These are phyloP conservation scores for Porphyridium purpureum DNA, from an alignment of 23 red algal species.

Conservation along the genomic window DNA sequence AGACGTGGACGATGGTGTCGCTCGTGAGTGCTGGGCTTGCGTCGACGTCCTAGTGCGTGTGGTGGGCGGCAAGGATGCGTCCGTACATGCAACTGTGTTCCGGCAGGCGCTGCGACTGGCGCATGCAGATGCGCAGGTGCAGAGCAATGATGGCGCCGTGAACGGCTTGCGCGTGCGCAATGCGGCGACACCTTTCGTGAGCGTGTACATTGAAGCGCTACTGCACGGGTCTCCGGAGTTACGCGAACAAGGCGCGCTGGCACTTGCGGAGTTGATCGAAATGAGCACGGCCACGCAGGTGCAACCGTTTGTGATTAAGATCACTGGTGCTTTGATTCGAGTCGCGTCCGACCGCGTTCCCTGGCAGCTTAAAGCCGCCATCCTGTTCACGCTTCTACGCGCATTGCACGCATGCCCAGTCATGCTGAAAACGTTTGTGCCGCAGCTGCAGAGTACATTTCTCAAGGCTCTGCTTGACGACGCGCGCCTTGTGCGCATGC, in stretches of 20 bases:
- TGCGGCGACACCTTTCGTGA: slow-evolving; percentile 27
- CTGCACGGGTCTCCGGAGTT: slow-evolving; percentile 21
- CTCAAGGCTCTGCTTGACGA: slow-evolving; percentile 47
- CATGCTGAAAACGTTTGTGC: slow-evolving; percentile 37
- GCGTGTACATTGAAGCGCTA: slow-evolving; percentile 20
- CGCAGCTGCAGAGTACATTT: slow-evolving; percentile 76
- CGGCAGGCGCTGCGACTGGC: slow-evolving; percentile 37
- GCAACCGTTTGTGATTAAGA: slow-evolving; percentile 31
- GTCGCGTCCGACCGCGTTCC: slow-evolving; percentile 64
- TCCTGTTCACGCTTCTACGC: slow-evolving; percentile 31
- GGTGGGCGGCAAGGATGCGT: slow-evolving; percentile 7
- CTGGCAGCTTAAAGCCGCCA: slow-evolving; percentile 64
- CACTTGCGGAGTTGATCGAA: slow-evolving; percentile 47
- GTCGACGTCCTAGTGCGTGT: slow-evolving; percentile 5
- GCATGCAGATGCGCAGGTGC: slow-evolving; percentile 2
- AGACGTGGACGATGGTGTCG: slow-evolving; percentile 21
- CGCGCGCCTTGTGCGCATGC: slow-evolving; percentile 30
- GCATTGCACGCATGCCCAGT: slow-evolving; percentile 11
- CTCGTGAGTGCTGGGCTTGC: slow-evolving; percentile 9
- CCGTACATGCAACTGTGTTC: slow-evolving; percentile 13
- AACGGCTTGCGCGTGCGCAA: slow-evolving; percentile 12
- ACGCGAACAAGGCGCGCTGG: slow-evolving; percentile 64
- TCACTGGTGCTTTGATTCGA: slow-evolving; percentile 68
- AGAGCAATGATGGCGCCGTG: slow-evolving; percentile 1
- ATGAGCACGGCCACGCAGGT: slow-evolving; percentile 23